Evolutionary conservation across 1,139 yeast species (phyloP), one percentile per base, ranked within the genome.

Genomic region (Zhuliangozyma blackwelliae): DNA sequence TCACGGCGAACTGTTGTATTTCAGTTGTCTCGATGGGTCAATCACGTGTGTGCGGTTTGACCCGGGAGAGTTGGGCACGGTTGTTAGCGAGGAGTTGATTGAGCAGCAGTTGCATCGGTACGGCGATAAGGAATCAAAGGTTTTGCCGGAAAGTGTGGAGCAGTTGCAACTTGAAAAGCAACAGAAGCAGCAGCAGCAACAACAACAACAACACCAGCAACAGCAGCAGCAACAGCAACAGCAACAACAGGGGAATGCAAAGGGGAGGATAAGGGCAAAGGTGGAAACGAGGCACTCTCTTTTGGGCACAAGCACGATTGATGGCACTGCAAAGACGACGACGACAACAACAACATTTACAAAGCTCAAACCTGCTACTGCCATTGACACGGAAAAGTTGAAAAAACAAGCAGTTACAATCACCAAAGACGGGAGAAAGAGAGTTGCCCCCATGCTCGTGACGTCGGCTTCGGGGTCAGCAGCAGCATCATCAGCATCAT

Each of bases 21-120:
- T 85, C 21, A 78, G 94, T 46, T 86, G 96, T 3, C 63, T 89
- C 33, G 97, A 92, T 59, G 96, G 98, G 2, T 70, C 89, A 0
- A 81, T 92, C 7, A 70, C 89, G 0, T 75, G 81, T n/a, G 68
- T 88, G 1, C 51, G 65, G 8, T 92, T 92, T 55, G 89, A 78
- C 20, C 59, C 62, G 2, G 68, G 74, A 28, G 98, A 92, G 52
- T 63, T 92, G 27, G 98, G 98, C 2, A 65, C 61, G 28, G 78
- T 80, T 3, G 77, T 86, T 2, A 78, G 92, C 10, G 87, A 77
- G 30, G 83, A 77, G 40, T 51, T 59, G 32, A 80, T 84, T 41
- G 82, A 77, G 41, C 70, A 75, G 34, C 87, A 84, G 43, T 69
- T 92, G 41, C 80, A 82, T 45, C 73, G 89, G 46, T 92, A 85